Evolutionary conservation across 192 early-diverging fungal species (phyloP), one percentile per base, ranked within the genome.

Genomic region (Backusella mclennaniae): DNA sequence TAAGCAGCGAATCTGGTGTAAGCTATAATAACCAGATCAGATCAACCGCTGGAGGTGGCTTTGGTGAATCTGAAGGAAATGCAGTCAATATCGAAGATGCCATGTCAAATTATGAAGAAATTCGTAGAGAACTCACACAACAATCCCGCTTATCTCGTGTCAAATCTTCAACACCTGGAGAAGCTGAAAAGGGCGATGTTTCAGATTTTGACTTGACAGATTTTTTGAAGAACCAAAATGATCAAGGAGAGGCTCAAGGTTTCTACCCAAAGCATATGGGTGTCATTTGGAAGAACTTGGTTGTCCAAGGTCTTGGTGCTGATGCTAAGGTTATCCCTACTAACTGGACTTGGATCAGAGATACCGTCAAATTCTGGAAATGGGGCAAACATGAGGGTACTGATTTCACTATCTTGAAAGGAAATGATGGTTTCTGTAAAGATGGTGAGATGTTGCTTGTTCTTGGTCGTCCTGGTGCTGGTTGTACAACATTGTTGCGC

Each of bases 361-460:
- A 35, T 42, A 21, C 74, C 21, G 31, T 82, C 69, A 67, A 79
- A 75, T 74, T 72, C 71, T 44, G 78, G 81, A 77, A 77, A 53
- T 69, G 67, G 74, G 49, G 74, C 9, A 46, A 73, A 2, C 15
- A 75, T 5, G 19, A 19, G 7, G 81, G 77, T 38, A 42, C 74
- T 33, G 81, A 79, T 42, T 67, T 69, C 46, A 86, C 79, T 23
- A 92, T 96, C 56, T 78, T 95, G 15, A 75, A 86, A 52, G 78
- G 80, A 21, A 85, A 92, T 73, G 85, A 84, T 7, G 95, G 95
- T 44, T 92, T 89, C 73, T 85, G 91, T 36, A 88, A 90, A 36
- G 90, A 92, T 35, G 93, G 95, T 29, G 93, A 96, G 76, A 89
- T 91, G 88, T 72, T 88, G 7, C 79, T 93, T 35, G 89, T 93